Percentiles rank a stretch among this genome's conserved stretches.
Evolutionary conservation across 495 filamentous ascomycete genomes (phyloP).

Genomic region (Tuber melanosporum): DNA sequence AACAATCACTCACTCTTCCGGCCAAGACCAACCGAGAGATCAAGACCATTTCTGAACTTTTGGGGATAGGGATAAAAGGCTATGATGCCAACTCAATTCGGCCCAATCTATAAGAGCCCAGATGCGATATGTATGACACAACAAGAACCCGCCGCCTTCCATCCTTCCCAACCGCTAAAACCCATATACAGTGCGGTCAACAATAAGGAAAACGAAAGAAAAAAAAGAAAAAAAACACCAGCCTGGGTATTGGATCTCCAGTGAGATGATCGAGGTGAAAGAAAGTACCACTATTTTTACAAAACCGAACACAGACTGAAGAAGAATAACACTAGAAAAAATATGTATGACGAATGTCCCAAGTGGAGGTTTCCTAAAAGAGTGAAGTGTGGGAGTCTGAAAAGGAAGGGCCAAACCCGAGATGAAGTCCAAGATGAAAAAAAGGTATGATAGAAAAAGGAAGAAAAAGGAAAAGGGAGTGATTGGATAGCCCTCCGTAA

Average conservation of each 20-base stretch:
- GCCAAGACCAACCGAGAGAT: not conserved
- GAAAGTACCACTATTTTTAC: not conserved
- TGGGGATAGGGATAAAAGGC: not conserved
- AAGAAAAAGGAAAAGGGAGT: not conserved
- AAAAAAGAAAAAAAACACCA: not conserved
- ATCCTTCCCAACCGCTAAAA: not conserved
- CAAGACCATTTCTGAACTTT: not conserved
- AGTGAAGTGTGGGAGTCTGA: constrained; percentile 4
- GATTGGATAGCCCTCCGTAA: constrained; percentile 14
- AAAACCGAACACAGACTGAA: constrained; percentile 5
- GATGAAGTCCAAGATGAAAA: constrained; percentile 7
- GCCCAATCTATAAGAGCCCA: not conserved
- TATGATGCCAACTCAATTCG: not conserved
- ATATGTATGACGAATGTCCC: not conserved
- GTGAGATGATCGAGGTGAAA: not conserved
- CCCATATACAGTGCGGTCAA: not conserved
- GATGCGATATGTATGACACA: not conserved
- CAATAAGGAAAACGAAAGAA: not conserved
- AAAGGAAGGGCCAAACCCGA: constrained; percentile 4
- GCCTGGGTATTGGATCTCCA: not conserved
- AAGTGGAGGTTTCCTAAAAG: not conserved
- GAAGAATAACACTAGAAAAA: constrained; percentile 17
- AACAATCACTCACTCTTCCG: not conserved
- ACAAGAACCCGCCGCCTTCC: not conserved
- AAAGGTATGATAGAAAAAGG: not conserved